These are phyloP conservation scores for Pholiota microspora DNA, from an alignment of 768 basidiomycete species.

Conservation along the genomic window DNA sequence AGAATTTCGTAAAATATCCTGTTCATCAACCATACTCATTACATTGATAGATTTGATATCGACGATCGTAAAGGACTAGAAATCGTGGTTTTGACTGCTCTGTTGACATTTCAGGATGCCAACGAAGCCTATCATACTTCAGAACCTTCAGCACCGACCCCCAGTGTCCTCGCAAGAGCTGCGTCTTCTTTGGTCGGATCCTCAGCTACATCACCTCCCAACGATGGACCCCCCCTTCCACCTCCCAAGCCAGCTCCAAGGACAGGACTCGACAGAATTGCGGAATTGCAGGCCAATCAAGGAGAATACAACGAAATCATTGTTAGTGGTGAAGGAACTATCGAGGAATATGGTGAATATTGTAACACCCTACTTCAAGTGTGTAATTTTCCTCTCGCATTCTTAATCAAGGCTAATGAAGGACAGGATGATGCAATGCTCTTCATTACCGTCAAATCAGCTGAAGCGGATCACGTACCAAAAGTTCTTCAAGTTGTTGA, in stretches of 20 bases:
- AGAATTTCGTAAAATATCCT: conserved; percentile 11
- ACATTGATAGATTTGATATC: conserved; percentile 68
- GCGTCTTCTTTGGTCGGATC: conserved; percentile 14
- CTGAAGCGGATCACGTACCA: conserved; percentile 59
- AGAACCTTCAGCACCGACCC: conserved; percentile 7
- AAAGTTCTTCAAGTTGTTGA: conserved; percentile 82
- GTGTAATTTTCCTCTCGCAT: conserved; percentile 12
- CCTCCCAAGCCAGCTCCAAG: conserved; percentile 66
- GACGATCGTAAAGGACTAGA: conserved; percentile 84
- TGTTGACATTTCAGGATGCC: conserved; percentile 75
- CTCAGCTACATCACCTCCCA: conserved; percentile 1
- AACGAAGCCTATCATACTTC: conserved; percentile 54
- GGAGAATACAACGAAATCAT: conserved; percentile 77
- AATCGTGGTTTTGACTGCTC: conserved; percentile 72
- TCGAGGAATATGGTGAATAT: conserved; percentile 69
- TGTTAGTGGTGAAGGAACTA: conserved; percentile 60
- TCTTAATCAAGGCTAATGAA: neutral
- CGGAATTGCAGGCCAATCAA: conserved; percentile 63
- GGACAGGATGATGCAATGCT: conserved; percentile 75
- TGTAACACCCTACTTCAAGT: conserved; percentile 65
- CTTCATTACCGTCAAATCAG: conserved; percentile 72
- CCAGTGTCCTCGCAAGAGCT: conserved; percentile 10
- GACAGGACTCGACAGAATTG: conserved; percentile 65
- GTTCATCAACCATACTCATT: neutral
- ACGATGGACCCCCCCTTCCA: conserved; percentile 34